Evolutionary conservation across 352 stramenopile genomes (phyloP).

Genomic region (Peronospora belbahrii): DNA sequence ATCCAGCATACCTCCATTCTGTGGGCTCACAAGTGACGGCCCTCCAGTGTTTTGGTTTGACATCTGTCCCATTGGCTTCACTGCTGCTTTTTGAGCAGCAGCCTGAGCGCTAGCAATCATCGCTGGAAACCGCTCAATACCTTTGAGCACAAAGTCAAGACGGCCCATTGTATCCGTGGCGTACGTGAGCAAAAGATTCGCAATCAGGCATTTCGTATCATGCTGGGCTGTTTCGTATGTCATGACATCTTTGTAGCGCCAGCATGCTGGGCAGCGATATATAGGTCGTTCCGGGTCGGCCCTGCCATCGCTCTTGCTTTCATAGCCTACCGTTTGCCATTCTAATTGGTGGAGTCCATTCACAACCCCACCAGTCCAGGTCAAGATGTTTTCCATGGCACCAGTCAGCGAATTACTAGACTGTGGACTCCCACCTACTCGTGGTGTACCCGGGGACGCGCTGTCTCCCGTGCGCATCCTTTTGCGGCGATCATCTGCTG

Average conservation of each 20-base stretch:
- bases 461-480: conserved; percentile 41
- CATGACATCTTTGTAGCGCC: conserved; percentile 81
- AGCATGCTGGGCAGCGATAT: conserved; percentile 76
- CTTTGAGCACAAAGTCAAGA: conserved; percentile 71
- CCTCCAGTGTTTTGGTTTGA: conserved; percentile 14
- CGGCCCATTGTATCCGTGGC: conserved; percentile 72
- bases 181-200: conserved; percentile 74
- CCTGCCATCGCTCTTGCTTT: conserved; percentile 63
- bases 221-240: conserved; percentile 78
- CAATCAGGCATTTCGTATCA: conserved; percentile 78
- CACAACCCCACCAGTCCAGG: conserved; percentile 66
- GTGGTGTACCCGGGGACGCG: conserved; percentile 22
- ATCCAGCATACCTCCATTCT: conserved; percentile 30
- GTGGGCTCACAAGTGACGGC: conserved; percentile 38
- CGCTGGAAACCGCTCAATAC: conserved; percentile 61
- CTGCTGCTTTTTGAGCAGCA: conserved; percentile 36
- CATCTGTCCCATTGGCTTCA: conserved; percentile 33
- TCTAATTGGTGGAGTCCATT: conserved; percentile 72
- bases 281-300: conserved; percentile 68
- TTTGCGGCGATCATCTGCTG: conserved; percentile 60
- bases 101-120: conserved; percentile 46
- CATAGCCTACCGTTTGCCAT: conserved; percentile 75
- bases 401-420: conserved; percentile 39
- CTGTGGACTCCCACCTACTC: conserved; percentile 22
- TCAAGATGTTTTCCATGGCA: conserved; percentile 68